Percentiles rank a stretch among this genome's conserved stretches.
These are phyloP conservation scores for Ogataea methanolica DNA, from an alignment of 805 yeast genomes.

Conservation along the genomic window DNA sequence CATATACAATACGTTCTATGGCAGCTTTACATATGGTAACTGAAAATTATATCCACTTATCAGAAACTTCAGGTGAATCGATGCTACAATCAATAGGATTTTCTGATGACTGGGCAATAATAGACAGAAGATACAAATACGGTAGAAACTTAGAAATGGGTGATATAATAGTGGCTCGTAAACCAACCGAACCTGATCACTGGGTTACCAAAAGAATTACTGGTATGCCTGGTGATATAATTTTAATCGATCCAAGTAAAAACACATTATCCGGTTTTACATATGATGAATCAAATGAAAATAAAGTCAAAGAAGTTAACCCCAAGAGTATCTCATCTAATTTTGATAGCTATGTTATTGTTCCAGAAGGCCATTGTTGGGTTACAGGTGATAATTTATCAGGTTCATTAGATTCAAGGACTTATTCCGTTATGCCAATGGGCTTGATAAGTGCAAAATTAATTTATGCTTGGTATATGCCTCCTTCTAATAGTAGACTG, in stretches of 20 bases:
- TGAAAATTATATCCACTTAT: slow-evolving; percentile 21
- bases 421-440: slow-evolving; percentile 86
- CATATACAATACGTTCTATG: slow-evolving; percentile 51
- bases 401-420: slow-evolving; percentile 83
- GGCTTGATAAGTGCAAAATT: slow-evolving; percentile 86
- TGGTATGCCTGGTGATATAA: slow-evolving; percentile 93
- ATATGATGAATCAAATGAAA: slow-evolving; percentile 2
- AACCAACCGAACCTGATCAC: slow-evolving; percentile 84
- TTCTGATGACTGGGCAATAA: slow-evolving; percentile 73
- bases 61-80: slow-evolving; percentile 83
- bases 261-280: slow-evolving; percentile 37
- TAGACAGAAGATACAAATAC: slow-evolving; percentile 54
- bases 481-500: neutral
- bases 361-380: slow-evolving; percentile 97
- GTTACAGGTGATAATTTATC: slow-evolving; percentile 92
- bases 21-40: slow-evolving; percentile 56
- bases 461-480: slow-evolving; percentile 54
- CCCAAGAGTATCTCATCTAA: slow-evolving; percentile 8
- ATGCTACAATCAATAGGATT: slow-evolving; percentile 89
- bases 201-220: slow-evolving; percentile 90
- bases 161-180: slow-evolving; percentile 80
- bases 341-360: slow-evolving; percentile 54
- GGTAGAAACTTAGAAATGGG: slow-evolving; percentile 75
- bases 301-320: neutral
- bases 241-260: slow-evolving; percentile 75